A percentile compares a stretch with the other conserved stretches of the same genome.
Conservation (phyloP, 2,329 filamentous ascomycete genomes). For the Fonsecaea monophora region DNA sequence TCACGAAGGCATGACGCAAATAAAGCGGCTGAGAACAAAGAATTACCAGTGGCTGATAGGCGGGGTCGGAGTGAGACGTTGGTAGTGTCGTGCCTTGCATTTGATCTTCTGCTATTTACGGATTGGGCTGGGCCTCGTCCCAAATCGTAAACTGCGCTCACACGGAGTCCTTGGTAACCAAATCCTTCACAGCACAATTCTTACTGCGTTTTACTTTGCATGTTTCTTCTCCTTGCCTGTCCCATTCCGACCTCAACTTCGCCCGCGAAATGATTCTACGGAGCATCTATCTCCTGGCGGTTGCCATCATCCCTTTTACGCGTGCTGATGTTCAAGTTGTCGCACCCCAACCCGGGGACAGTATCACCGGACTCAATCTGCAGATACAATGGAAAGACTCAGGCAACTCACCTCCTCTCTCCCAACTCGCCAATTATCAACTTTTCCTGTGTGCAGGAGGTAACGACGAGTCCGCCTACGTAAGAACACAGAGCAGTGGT, state of each 20-base stretch:
- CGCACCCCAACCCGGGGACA: conserved; percentile 59
- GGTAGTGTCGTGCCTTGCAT: conserved; percentile 19
- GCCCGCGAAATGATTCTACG: conserved; percentile 35
- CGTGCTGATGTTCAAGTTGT: conserved; percentile 63
- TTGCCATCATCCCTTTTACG: conserved; percentile 39
- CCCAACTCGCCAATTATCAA: conserved; percentile 61
- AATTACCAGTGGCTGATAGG: conserved; percentile 10
- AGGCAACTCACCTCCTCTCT: conserved; percentile 57
- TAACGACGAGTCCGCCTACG: conserved; percentile 57
- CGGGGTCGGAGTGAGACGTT: conserved; percentile 6
- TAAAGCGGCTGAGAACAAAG: conserved; percentile 18
- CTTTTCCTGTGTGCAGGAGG: conserved; percentile 68
- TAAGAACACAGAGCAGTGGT: conserved; percentile 40
- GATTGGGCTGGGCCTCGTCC: conserved; percentile 11
- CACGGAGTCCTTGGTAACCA: conserved; percentile 13
- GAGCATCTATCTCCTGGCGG: conserved; percentile 27
- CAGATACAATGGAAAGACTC: conserved; percentile 65
- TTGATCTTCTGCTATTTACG: background rate
- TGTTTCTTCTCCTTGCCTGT: background rate
- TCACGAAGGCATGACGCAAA: conserved; percentile 12
- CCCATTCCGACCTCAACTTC: background rate
- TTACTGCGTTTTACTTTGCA: background rate
- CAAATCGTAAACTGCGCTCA: conserved; percentile 23
- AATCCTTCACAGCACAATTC: conserved; percentile 4
- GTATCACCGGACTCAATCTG: conserved; percentile 58